Evolutionary conservation across 2,329 filamentous ascomycete genomes (phyloP).

Genomic region (Nigrospora sphaerica): DNA sequence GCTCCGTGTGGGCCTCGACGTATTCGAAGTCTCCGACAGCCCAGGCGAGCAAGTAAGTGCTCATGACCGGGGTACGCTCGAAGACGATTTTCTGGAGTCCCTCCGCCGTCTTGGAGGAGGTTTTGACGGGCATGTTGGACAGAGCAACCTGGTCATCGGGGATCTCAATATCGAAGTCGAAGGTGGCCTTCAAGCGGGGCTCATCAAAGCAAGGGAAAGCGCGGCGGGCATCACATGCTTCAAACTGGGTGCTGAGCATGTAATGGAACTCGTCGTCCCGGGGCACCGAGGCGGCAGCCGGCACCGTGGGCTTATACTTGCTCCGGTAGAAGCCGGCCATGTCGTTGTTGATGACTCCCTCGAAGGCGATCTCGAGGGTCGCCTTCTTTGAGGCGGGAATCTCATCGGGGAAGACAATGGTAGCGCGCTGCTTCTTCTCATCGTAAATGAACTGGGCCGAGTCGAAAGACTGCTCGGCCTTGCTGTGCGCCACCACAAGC

Average conservation of each 20-base stretch:
- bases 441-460: slow-evolving; percentile 71
- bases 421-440: slow-evolving; percentile 75
- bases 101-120: slow-evolving; percentile 47
- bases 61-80: slow-evolving; percentile 82
- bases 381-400: slow-evolving; percentile 62
- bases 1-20: slow-evolving; percentile 82
- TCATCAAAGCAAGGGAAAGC: slow-evolving; percentile 99
- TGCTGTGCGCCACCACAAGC: slow-evolving; percentile 50
- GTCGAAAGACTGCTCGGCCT: slow-evolving; percentile 49
- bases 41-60: slow-evolving; percentile 87
- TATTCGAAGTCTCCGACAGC: slow-evolving; percentile 96
- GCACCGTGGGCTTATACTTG: slow-evolving; percentile 77
- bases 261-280: slow-evolving; percentile 60
- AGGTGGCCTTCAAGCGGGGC: slow-evolving; percentile 92
- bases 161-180: slow-evolving; percentile 88
- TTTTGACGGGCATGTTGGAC: slow-evolving; percentile 92
- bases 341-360: slow-evolving; percentile 77
- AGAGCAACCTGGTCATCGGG: slow-evolving; percentile 82
- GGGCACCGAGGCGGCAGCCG: slow-evolving; percentile 70
- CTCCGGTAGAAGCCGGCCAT: slow-evolving; percentile 94
- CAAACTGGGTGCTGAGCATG: slow-evolving; percentile 95
- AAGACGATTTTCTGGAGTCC: slow-evolving; percentile 73
- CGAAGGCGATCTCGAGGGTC: slow-evolving; percentile 62
- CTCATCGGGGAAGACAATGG: slow-evolving; percentile 67
- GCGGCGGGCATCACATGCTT: slow-evolving; percentile 88